These are phyloP conservation scores for Cyanidium caldarium DNA, from an alignment of 23 red algal genomes.

Conservation along the genomic window DNA sequence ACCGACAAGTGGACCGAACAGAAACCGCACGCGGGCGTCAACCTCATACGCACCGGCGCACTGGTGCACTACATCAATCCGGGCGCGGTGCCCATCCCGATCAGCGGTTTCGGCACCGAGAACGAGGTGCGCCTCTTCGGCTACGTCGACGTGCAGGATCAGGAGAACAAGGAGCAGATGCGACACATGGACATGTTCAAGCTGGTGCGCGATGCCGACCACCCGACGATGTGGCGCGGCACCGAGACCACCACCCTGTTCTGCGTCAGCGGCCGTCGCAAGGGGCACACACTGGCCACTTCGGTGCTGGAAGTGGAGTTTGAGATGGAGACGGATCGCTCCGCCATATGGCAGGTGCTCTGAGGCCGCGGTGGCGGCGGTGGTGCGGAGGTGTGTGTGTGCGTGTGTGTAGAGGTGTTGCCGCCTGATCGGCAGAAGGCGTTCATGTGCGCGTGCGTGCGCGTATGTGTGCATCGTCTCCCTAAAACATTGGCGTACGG, in stretches of 20 bases:
- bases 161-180: constrained; percentile 17
- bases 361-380: too few relatives aligned
- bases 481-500: too few relatives aligned
- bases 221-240: constrained; percentile 1
- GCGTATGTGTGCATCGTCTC: too few relatives aligned
- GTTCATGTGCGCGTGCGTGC: too few relatives aligned
- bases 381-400: too few relatives aligned
- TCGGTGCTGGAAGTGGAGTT: constrained; percentile 2
- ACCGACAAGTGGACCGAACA: constrained; percentile 20
- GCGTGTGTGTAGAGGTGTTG: too few relatives aligned
- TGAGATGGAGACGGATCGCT: background rate
- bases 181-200: constrained; percentile 16
- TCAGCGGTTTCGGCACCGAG: constrained; percentile 11
- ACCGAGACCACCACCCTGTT: constrained; percentile 11
- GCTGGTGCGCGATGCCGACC: background rate
- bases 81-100: constrained; percentile 16
- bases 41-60: constrained; percentile 16
- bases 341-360: background rate
- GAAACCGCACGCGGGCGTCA: constrained; percentile 7
- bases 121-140: constrained; percentile 17
- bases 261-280: background rate
- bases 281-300: constrained; percentile 1
- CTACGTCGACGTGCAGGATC: constrained; percentile 16
- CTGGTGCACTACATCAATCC: constrained; percentile 19
- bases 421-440: too few relatives aligned